Base-by-base conservation (phyloP, 2,329 filamentous ascomycete genomes). In the Colletotrichum sp. region DNA sequence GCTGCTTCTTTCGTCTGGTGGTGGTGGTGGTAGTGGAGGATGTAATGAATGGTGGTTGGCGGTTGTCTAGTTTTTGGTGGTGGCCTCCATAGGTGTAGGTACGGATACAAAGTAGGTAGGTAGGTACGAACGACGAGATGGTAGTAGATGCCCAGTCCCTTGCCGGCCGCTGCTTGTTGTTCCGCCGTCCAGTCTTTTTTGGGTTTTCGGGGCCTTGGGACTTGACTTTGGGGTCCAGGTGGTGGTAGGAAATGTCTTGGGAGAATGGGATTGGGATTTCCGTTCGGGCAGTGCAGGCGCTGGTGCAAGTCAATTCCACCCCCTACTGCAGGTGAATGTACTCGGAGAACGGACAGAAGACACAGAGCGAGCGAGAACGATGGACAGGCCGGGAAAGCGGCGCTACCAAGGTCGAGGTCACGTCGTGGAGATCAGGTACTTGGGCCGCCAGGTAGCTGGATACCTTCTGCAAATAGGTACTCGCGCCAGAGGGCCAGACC, bases 341-440 rank as follows among this genome's bases (percentile, higher is more conserved):
- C 52, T 34, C 70, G 66, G 70, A 38, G 73, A 76, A 61, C 70
- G 65, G 73, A 62, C 71, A 65, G 66, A 32, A 66, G 55, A 61
- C 68, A 52, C 52, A 62, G 69, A 62, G 62, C 69, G 62, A 72
- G 64, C 73, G 60, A 75, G 43, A 48, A 36, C 38, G 73, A 73
- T 65, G 58, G 64, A 61, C 65, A 69, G 70, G 73, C 70, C 58
- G 60, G 60, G 68, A 70, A 36, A 52, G 56, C 67, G 68, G 60
- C 60, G 64, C 73, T 73, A 69, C 73, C 64, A 73, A 56, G 69
- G 64, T 65, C 32, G 58, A 76, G 64, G 73, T 68, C 58, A 69
- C 73, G 64, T 52, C 70, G 70, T 48, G 70, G 70, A 73, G 73
- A 76, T 76, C 73, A 68, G 73, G 32, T 73, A 76, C 64, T 38